These are phyloP conservation scores for Saccharomycopsis hybrid DNA, from an alignment of 1,139 yeast genomes.

Conservation along the genomic window DNA sequence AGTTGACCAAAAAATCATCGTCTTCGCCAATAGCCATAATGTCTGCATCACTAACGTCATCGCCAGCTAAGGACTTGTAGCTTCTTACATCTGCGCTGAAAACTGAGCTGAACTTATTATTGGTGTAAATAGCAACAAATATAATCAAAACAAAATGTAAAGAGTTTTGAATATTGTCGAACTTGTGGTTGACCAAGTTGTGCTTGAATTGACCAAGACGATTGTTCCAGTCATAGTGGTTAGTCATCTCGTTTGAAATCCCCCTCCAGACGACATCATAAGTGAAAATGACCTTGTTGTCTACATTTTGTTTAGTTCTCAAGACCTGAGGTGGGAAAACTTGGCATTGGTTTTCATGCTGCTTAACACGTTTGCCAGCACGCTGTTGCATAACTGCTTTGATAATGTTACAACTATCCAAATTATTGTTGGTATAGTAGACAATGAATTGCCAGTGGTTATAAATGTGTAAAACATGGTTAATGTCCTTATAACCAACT, in stretches of 20 bases:
- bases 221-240: constrained; percentile 16
- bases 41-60: background rate
- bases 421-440: constrained; percentile 24
- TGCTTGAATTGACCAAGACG: constrained; percentile 25
- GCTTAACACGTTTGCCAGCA: constrained; percentile 25
- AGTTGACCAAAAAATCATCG: constrained; percentile 3
- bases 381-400: constrained; percentile 26
- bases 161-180: constrained; percentile 22
- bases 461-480: constrained; percentile 26
- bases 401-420: constrained; percentile 23
- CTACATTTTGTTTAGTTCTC: constrained; percentile 23
- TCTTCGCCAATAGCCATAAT: constrained; percentile 1
- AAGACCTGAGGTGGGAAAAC: constrained; percentile 25
- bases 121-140: constrained; percentile 30
- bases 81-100: background rate
- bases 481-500: constrained; percentile 26
- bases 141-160: constrained; percentile 23
- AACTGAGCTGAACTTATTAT: constrained; percentile 1
- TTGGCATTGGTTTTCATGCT: constrained; percentile 23
- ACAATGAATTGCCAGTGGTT: constrained; percentile 28
- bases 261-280: constrained; percentile 27
- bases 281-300: constrained; percentile 26
- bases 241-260: constrained; percentile 16
- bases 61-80: background rate
- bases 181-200: constrained; percentile 25